Evolutionary conservation across 148 eudicot species (phyloP).

Genomic region (Tetragonia tetragonoides): DNA sequence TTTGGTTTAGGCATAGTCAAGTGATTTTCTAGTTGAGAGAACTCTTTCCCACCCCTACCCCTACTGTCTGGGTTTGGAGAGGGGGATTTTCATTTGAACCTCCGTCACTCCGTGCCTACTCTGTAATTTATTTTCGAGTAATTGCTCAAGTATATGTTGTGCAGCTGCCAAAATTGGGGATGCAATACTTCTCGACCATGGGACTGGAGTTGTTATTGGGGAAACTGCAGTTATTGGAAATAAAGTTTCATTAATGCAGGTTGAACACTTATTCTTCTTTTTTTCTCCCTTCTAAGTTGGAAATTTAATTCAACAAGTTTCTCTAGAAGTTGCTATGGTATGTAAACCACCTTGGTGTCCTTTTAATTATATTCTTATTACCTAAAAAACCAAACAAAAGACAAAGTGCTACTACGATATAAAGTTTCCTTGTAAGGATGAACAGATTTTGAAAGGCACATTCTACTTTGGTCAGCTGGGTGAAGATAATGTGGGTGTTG

Average conservation of each 20-base stretch:
- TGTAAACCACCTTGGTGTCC: no score
- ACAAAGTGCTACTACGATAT: neutral
- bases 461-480: neutral
- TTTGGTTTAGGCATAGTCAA: neutral
- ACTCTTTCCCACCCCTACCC: no score
- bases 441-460: neutral
- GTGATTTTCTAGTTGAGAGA: neutral
- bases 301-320: neutral
- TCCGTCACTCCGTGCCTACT: neutral
- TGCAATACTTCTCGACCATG: constrained; percentile 62
- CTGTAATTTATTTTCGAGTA: neutral
- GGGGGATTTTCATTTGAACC: neutral
- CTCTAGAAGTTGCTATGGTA: neutral
- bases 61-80: neutral
- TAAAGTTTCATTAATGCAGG: constrained; percentile 70
- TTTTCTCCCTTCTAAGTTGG: neutral
- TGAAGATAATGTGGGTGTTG: neutral
- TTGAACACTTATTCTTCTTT: constrained; percentile 13
- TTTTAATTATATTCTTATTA: no score
- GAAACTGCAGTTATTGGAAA: constrained; percentile 64
- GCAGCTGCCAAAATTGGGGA: constrained; percentile 64
- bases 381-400: no score
- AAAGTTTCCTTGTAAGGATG: neutral
- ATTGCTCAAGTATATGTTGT: neutral
- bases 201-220: constrained; percentile 61